phyloP scores from a whole-genome alignment of 2,329 filamentous ascomycete genomes.

The Westerdykella ornata region DNA sequence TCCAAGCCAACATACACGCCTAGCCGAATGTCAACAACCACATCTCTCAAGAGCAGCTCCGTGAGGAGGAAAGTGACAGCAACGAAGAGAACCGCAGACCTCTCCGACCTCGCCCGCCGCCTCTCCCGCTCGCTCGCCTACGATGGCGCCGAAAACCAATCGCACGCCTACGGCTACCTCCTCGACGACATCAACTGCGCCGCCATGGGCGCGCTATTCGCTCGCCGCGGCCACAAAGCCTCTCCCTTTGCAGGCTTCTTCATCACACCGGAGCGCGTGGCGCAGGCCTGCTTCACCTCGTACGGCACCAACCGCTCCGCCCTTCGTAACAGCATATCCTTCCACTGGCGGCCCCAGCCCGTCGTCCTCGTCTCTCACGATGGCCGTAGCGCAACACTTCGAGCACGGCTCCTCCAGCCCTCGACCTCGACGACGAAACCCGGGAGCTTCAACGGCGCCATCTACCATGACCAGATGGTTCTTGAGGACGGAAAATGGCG shows the following conservation, averaged over 20 bases:
- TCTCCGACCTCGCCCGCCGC: constrained; percentile 13
- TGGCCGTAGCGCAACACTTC: constrained; percentile 17
- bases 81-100: not conserved
- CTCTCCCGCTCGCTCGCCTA: constrained; percentile 17
- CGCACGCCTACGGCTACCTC: constrained; percentile 18
- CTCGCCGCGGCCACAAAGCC: constrained; percentile 16
- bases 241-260: constrained; percentile 22
- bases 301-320: constrained; percentile 18
- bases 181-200: constrained; percentile 18
- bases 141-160: constrained; percentile 20
- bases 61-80: not conserved
- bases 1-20: not conserved
- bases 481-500: constrained; percentile 20
- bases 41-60: no score
- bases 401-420: constrained; percentile 19
- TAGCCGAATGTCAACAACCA: no score
- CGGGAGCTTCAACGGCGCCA: constrained; percentile 20
- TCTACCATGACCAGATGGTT: constrained; percentile 25
- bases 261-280: constrained; percentile 16
- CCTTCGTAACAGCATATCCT: constrained; percentile 16
- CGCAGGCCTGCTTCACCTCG: constrained; percentile 13
- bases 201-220: constrained; percentile 18
- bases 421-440: constrained; percentile 16
- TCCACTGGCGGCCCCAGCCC: constrained; percentile 24
- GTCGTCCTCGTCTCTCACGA: constrained; percentile 22